Conservation (phyloP, 345 rosid species). For the Populus nigra region DNA sequence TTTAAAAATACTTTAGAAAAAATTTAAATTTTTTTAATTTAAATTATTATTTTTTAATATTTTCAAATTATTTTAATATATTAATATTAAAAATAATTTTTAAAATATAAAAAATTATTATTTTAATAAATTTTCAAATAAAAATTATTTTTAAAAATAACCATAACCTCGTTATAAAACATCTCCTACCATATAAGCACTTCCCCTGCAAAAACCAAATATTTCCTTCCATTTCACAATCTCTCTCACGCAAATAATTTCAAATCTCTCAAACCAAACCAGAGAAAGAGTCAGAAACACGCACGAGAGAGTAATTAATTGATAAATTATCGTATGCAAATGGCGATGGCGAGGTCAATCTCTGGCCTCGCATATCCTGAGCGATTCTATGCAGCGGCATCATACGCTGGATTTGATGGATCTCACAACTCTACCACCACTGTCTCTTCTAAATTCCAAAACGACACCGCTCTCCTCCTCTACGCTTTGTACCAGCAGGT, state of each 20-base stretch:
- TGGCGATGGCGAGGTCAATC: conserved; percentile 81
- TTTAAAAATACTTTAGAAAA: no score
- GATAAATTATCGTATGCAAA: conserved; percentile 9
- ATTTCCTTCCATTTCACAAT: neutral
- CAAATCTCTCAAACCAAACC: neutral
- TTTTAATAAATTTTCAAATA: no score
- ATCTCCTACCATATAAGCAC: no score
- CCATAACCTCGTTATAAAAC: no score
- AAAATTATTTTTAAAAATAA: no score
- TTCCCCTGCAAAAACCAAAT: no score
- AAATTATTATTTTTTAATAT: no score
- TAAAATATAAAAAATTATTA: no score
- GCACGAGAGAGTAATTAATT: conserved; percentile 2
- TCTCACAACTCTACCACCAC: conserved; percentile 54
- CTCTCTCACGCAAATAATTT: neutral
- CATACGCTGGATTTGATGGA: conserved; percentile 88
- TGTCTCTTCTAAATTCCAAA: conserved; percentile 69
- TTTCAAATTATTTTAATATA: no score
- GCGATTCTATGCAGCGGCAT: conserved; percentile 92
- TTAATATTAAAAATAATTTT: no score
- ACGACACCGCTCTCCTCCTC: conserved; percentile 77
- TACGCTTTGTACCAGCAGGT: conserved; percentile 94
- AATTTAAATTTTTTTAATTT: no score
- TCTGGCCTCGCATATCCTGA: conserved; percentile 97
- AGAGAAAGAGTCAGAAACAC: neutral